phyloP scores from a whole-genome alignment of 139 green algal genomes.

The Tetratostichococcus sp. region DNA sequence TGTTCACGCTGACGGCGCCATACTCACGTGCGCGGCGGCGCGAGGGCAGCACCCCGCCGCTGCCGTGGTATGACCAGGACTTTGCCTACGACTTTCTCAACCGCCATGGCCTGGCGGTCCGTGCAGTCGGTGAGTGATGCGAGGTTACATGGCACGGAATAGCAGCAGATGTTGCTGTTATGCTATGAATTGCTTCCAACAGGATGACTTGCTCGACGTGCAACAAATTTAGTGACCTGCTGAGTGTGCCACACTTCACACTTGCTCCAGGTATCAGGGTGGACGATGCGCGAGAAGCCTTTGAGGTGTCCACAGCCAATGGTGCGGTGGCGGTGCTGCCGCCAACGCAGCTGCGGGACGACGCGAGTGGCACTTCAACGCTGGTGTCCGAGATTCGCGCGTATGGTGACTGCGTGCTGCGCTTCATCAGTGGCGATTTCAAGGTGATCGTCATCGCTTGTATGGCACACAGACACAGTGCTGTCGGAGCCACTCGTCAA shows the following conservation, averaged over 20 bases:
- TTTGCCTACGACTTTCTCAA: slow-evolving; percentile 71
- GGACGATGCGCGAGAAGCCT: slow-evolving; percentile 74
- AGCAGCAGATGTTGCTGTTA: too few species aligned
- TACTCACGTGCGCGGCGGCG: slow-evolving; percentile 47
- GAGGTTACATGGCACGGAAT: too few species aligned
- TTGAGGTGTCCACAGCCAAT: slow-evolving; percentile 51
- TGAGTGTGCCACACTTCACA: too few species aligned
- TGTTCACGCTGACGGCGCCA: slow-evolving; percentile 92
- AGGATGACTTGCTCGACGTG: too few species aligned
- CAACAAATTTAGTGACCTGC: too few species aligned
- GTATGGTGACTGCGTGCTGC: slow-evolving; percentile 94
- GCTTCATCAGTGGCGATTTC: slow-evolving; percentile 59
- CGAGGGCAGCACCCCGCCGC: neutral
- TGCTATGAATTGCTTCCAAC: too few species aligned
- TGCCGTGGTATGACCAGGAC: slow-evolving; percentile 53
- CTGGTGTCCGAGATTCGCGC: slow-evolving; percentile 77
- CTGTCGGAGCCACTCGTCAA: too few species aligned
- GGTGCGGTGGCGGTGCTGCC: slow-evolving; percentile 60
- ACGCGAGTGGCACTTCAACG: slow-evolving; percentile 14
- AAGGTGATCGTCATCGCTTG: slow-evolving; percentile 15
- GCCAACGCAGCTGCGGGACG: slow-evolving; percentile 51
- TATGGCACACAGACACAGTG: too few species aligned
- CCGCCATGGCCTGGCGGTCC: slow-evolving; percentile 83
- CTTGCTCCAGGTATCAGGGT: slow-evolving; percentile 69
- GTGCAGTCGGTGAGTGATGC: slow-evolving; percentile 73